These are phyloP conservation scores for Botrytis medusae DNA, from an alignment of 2,329 filamentous ascomycete genomes.

Conservation along the genomic window DNA sequence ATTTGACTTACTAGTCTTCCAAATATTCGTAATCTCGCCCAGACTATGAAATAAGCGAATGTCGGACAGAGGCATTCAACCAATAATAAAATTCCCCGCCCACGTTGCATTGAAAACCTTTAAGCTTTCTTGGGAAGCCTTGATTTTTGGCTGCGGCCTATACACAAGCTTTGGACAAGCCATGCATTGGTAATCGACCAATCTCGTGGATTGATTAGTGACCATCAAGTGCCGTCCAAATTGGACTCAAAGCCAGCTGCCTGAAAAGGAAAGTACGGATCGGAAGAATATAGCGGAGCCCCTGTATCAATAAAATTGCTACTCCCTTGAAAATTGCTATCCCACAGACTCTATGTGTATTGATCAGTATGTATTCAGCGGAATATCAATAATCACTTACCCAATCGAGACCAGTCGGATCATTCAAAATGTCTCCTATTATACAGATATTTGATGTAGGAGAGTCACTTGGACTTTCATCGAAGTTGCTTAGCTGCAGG, in stretches of 20 bases:
- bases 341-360: conserved; percentile 19
- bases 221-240: background rate
- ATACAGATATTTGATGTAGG: background rate
- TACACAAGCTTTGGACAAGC: conserved; percentile 18
- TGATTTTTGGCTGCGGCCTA: background rate
- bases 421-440: conserved; percentile 15
- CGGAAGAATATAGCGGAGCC: background rate
- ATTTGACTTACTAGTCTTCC: background rate
- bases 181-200: background rate
- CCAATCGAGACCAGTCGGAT: conserved; percentile 15
- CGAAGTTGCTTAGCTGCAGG: background rate
- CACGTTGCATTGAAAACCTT: background rate
- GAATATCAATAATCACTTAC: background rate
- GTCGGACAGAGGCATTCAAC: background rate
- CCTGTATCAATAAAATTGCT: conserved; percentile 1
- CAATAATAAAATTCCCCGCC: conserved; percentile 5
- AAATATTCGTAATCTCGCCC: background rate
- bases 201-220: background rate
- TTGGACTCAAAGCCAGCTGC: conserved; percentile 1
- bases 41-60: conserved; percentile 3
- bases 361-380: background rate
- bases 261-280: conserved; percentile 16
- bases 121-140: conserved; percentile 19
- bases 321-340: conserved; percentile 16
- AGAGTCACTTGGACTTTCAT: background rate